Evolutionary conservation across 768 basidiomycete species (phyloP).

Genomic region (Hortiboletus campestris): DNA sequence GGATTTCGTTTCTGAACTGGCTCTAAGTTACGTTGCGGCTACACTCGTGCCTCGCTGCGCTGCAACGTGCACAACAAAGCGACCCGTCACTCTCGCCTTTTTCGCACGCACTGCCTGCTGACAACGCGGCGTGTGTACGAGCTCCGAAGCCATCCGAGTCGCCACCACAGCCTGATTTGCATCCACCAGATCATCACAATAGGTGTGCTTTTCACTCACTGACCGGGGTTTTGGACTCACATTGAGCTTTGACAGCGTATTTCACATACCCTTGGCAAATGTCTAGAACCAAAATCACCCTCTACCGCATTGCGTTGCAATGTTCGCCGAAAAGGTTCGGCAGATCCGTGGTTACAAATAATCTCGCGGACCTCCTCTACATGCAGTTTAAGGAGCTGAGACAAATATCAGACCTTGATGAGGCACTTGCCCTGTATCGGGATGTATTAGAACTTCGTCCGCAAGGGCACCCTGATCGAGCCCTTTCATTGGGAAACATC

Average conservation of each 20-base stretch:
- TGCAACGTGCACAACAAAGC: no score
- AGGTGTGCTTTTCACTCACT: not conserved
- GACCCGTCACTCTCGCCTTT: no score
- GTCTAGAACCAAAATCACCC: not conserved
- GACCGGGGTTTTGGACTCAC: not conserved
- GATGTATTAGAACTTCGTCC: not conserved
- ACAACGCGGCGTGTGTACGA: no score
- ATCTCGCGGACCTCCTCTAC: not conserved
- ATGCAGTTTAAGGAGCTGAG: not conserved
- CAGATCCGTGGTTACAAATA: not conserved
- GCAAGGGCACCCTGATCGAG: not conserved
- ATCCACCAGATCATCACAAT: not conserved
- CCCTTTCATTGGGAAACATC: not conserved
- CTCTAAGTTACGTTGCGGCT: no score
- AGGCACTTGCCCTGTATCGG: not conserved
- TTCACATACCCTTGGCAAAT: not conserved
- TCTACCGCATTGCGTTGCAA: not conserved
- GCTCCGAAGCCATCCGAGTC: no score
- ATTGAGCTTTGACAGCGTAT: not conserved
- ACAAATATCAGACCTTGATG: not conserved
- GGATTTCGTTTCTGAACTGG: no score
- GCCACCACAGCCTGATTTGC: no score
- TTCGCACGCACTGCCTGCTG: no score
- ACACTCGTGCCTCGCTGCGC: no score
- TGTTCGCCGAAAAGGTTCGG: not conserved